Evolutionary conservation across 2,329 filamentous ascomycete species (phyloP), one percentile per base, ranked within the genome.

Genomic region (Sporothrix brunneoviolacea): DNA sequence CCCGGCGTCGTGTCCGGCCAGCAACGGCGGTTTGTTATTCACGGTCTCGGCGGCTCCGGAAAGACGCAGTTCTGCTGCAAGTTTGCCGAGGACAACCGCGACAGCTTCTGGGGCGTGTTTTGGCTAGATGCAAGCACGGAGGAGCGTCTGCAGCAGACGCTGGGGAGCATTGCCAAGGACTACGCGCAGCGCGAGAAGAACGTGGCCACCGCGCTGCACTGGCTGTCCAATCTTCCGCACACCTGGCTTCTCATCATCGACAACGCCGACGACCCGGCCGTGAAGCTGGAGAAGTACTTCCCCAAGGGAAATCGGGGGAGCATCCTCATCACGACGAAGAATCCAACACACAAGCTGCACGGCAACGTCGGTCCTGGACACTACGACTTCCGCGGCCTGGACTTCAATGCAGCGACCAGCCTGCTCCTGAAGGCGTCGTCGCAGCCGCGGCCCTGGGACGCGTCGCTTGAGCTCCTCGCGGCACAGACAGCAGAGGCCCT

Each of bases 41-140:
- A 47, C n/a, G 44, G 44, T 35, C 44, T 47, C 21, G 44, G 44
- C 18, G 44, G 35, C 5, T 47, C 44, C 4, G 44, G 44, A 6
- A 47, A 47, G 10, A 38, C 44, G 8, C 44, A 47, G 24, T 47
- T 47, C 16, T 47, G 35, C 22, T 47, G 44, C 35, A 47, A 47
- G 16, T 47, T 47, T 30, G 44, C 93, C 33, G 9, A 47, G 7
- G 44, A 47, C 44, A 30, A 38, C 16, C 21, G 22, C 2, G 15
- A 38, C 35, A 37, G 36, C 32, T n/a, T 47, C 35, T 47, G 44
- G 44, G 44, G 44, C 10, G 44, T 47, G n/a, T 27, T 38, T 5
- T 47, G 33, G 44, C 33, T 47, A 4, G 33, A 47, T 28, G 44
- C 44, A 9, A 39, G 44, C 35, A 21, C 44, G n/a, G 24, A 30